These are phyloP conservation scores for Moringa oleifera DNA, from an alignment of 345 rosid genomes.

Conservation along the genomic window DNA sequence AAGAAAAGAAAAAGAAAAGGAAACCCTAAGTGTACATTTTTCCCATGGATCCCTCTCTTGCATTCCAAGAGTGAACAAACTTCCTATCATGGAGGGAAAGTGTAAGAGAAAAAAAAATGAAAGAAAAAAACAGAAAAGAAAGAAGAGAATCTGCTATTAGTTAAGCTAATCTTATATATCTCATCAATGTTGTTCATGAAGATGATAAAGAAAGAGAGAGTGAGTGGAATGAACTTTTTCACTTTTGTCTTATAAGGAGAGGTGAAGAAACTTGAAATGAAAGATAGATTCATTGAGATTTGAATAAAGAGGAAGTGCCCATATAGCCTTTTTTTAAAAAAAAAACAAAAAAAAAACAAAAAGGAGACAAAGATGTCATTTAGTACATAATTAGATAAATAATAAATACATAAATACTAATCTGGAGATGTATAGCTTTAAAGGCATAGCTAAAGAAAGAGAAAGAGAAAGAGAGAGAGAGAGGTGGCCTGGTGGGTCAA, in stretches of 20 bases:
- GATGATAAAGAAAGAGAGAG: not conserved
- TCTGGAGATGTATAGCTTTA: too few relatives aligned
- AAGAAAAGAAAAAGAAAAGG: not conserved
- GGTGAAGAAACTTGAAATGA: constrained; percentile 24
- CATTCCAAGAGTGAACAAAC: not conserved
- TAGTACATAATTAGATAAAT: too few relatives aligned
- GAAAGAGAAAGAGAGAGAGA: constrained; percentile 15
- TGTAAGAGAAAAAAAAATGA: too few relatives aligned
- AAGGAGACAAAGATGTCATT: constrained; percentile 17
- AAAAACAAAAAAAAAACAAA: too few relatives aligned
- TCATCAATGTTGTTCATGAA: too few relatives aligned
- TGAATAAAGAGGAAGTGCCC: constrained; percentile 22
- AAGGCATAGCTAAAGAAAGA: too few relatives aligned
- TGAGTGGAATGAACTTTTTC: constrained; percentile 13
- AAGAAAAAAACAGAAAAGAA: too few relatives aligned
- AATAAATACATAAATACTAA: too few relatives aligned
- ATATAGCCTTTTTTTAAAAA: constrained; percentile 10
- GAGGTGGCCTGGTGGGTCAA: constrained; percentile 24
- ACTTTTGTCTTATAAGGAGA: not conserved
- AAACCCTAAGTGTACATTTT: not conserved
- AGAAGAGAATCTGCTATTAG: constrained; percentile 3
- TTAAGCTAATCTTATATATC: too few relatives aligned
- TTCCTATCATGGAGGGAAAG: not conserved
- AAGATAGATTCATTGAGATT: constrained; percentile 18
- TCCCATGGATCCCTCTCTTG: constrained; percentile 4